Evolutionary conservation across 2,329 filamentous ascomycete genomes (phyloP).

Genomic region (Davidsoniella australis): DNA sequence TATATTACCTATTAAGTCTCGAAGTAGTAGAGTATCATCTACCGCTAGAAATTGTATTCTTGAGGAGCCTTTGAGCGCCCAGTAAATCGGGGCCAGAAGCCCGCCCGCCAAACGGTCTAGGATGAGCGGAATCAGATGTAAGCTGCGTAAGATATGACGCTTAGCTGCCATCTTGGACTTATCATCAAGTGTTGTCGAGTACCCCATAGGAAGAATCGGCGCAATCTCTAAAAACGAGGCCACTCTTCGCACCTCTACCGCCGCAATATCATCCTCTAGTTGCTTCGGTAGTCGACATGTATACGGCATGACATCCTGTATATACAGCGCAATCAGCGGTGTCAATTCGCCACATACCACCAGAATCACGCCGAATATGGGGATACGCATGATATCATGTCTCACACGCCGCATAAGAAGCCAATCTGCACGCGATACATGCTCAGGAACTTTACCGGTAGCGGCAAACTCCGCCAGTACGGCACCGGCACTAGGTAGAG

Average conservation of each 20-base stretch:
- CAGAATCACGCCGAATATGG: constrained; percentile 60
- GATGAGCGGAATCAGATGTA: constrained; percentile 28
- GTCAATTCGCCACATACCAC: constrained; percentile 74
- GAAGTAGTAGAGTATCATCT: constrained; percentile 54
- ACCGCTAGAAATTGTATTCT: constrained; percentile 45
- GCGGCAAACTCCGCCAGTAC: constrained; percentile 31
- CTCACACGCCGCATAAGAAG: constrained; percentile 51
- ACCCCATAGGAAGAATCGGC: constrained; percentile 19
- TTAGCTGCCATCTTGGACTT: constrained; percentile 14
- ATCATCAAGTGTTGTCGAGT: constrained; percentile 15
- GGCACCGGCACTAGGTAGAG: constrained; percentile 29
- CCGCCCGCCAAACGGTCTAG: constrained; percentile 34
- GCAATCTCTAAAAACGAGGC: constrained; percentile 30
- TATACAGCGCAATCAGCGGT: constrained; percentile 55
- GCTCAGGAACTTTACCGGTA: constrained; percentile 42
- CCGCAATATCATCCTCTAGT: constrained; percentile 26
- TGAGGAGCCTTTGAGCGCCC: constrained; percentile 34
- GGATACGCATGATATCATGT: constrained; percentile 61
- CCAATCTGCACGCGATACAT: constrained; percentile 46
- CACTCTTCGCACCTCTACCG: constrained; percentile 30
- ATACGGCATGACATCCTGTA: constrained; percentile 56
- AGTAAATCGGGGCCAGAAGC: constrained; percentile 31
- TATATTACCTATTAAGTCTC: constrained; percentile 38
- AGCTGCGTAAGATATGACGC: constrained; percentile 25
- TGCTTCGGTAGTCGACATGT: constrained; percentile 73